phyloP scores from a whole-genome alignment of 2,329 filamentous ascomycete species.

The Paecilomyces formosus region DNA sequence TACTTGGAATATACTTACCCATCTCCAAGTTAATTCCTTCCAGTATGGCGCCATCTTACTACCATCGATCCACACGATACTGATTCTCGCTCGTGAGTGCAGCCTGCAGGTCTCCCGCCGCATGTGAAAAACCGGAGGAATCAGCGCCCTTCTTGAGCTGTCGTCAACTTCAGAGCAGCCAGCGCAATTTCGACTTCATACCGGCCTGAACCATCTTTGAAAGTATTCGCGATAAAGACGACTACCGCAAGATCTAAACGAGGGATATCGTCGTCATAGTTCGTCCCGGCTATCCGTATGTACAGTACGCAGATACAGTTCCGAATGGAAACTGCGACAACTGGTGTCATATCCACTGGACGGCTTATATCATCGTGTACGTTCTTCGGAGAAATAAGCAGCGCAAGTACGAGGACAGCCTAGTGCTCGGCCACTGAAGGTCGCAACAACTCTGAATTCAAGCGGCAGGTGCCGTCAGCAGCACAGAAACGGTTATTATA shows the following conservation, averaged over 20 bases:
- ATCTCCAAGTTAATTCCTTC: background rate
- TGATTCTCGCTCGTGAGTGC: background rate
- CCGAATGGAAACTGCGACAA: constrained; percentile 48
- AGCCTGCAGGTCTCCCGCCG: background rate
- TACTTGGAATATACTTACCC: background rate
- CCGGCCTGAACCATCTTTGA: background rate
- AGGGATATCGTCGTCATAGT: background rate
- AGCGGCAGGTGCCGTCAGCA: background rate
- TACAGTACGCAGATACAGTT: background rate
- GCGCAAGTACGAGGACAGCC: background rate
- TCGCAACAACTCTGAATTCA: background rate
- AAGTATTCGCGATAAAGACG: background rate
- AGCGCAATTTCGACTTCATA: background rate
- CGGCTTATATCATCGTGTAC: constrained; percentile 36
- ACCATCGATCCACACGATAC: background rate
- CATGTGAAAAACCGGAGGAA: background rate
- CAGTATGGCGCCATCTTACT: background rate
- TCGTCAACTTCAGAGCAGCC: background rate
- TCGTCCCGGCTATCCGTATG: background rate
- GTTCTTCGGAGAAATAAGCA: background rate
- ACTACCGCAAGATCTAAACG: background rate
- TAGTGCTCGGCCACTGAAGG: background rate
- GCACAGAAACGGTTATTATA: background rate
- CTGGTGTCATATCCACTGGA: constrained; percentile 59
- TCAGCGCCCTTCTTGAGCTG: background rate